These are phyloP conservation scores for Lentinus brumalis DNA, from an alignment of 768 basidiomycete genomes.

Conservation along the genomic window DNA sequence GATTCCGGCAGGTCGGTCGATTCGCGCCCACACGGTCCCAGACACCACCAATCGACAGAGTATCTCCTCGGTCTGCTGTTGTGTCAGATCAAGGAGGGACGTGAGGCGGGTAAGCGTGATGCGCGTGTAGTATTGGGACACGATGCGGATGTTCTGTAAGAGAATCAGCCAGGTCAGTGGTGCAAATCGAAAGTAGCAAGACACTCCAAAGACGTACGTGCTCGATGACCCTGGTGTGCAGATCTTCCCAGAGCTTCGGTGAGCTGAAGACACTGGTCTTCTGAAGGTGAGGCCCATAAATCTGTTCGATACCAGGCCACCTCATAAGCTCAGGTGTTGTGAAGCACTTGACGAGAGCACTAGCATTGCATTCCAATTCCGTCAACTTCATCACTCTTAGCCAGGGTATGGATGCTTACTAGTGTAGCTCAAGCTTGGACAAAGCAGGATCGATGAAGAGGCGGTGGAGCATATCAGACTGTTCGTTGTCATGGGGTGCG, in stretches of 20 bases:
- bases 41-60: conserved; percentile 90
- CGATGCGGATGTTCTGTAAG: conserved; percentile 88
- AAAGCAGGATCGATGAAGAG: conserved; percentile 79
- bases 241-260: conserved; percentile 88
- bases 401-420: conserved; percentile 49
- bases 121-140: conserved; percentile 92
- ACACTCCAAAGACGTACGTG: conserved; percentile 61
- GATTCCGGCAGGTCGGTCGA: conserved; percentile 89
- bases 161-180: not conserved
- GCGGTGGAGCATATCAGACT: conserved; percentile 94
- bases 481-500: conserved; percentile 94
- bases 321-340: conserved; percentile 91
- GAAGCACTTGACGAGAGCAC: conserved; percentile 93
- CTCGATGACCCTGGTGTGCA: conserved; percentile 95
- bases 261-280: conserved; percentile 79
- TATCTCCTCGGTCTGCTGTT: conserved; percentile 82
- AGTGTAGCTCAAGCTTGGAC: conserved; percentile 78
- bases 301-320: conserved; percentile 90
- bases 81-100: conserved; percentile 81
- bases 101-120: conserved; percentile 85
- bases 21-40: conserved; percentile 90
- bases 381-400: conserved; percentile 1
- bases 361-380: conserved; percentile 33
- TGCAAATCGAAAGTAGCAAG: not conserved
- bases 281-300: conserved; percentile 85